These are phyloP conservation scores for Penicillium digitatum DNA, from an alignment of 2,329 filamentous ascomycete genomes.

Conservation along the genomic window DNA sequence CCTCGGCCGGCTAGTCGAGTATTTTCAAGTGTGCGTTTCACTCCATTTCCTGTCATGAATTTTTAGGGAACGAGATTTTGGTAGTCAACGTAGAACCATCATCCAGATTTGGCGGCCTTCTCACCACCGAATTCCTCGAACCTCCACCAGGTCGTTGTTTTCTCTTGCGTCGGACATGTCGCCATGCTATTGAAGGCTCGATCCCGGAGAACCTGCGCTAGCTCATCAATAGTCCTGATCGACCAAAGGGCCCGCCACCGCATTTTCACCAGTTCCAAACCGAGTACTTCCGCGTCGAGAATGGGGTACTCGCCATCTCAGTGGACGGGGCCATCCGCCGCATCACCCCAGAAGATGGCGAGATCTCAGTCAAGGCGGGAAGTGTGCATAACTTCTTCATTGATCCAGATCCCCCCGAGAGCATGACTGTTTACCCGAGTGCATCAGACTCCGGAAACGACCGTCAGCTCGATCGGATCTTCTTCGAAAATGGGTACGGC, in stretches of 20 bases:
- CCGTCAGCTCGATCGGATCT: slow-evolving; percentile 14
- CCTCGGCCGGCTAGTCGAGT: neutral
- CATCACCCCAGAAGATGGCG: slow-evolving; percentile 7
- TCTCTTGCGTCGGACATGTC: slow-evolving; percentile 11
- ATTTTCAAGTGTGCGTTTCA: neutral
- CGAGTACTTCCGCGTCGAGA: slow-evolving; percentile 16
- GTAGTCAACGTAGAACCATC: neutral
- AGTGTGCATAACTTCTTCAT: slow-evolving; percentile 13
- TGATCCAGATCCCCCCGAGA: slow-evolving; percentile 10
- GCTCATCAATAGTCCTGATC: slow-evolving; percentile 3
- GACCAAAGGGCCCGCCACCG: slow-evolving; percentile 8
- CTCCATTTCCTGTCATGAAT: no score
- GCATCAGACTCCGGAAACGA: slow-evolving; percentile 14
- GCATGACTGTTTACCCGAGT: slow-evolving; percentile 15
- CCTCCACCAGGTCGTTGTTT: slow-evolving; percentile 11
- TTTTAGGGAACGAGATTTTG: neutral
- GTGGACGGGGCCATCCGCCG: slow-evolving; percentile 3
- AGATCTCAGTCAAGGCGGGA: slow-evolving; percentile 6
- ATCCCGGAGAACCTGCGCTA: slow-evolving; percentile 1
- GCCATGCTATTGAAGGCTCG: neutral
- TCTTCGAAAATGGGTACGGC: slow-evolving; percentile 20
- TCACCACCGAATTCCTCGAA: slow-evolving; percentile 12
- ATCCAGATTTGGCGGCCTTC: slow-evolving; percentile 10
- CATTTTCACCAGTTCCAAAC: slow-evolving; percentile 17
- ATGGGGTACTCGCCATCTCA: slow-evolving; percentile 3